Base-by-base conservation (phyloP, 1,284 basidiomycete genomes). In the Irpex sp. region DNA sequence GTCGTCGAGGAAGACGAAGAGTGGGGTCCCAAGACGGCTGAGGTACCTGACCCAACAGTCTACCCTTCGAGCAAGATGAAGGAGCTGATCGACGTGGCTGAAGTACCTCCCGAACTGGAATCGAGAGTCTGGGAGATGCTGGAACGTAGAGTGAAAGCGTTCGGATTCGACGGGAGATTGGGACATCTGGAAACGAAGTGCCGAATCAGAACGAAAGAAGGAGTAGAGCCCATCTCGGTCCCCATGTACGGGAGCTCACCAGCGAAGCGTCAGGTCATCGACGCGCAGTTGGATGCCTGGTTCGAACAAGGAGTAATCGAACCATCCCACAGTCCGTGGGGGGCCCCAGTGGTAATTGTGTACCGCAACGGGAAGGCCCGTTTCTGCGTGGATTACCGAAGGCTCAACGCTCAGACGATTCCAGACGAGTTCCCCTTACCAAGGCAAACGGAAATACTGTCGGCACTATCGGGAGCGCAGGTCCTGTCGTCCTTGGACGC, bases 401-500 rank as follows among this genome's bases (percentile, higher is more conserved):
- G 31, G 4, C 31, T 31, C 3, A 31, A 31, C 31, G 31, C 31
- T 2, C 31, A 31, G 31, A 31, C 31, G 4, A 5, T 31, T 5
- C 31, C 31, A 3, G 31, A 31, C 4, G 31, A 31, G 4, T 31
- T 31, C 4, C 79, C 78, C 0, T 68, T 82, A 9, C 79, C 79
- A 0, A 59, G 73, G 26, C 77, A 79, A 61, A 65, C 68, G 2
- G 77, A 79, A 34, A 81, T 81, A 17, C 52, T 81, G 0, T 71
- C 73, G 48, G 66, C 74, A 0, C 65, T 81, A 0, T 67, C 71
- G 0, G 78, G 78, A 11, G 66, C 74, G 5, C 72, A 76, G 62
- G 74, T 71, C 5, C 66, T 80, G 3, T 72, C 76, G 1, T 71
- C 77, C 0, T 64, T 80, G 8, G 78, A 81, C 64, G 77, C 78